Percentiles rank a stretch among this genome's conserved stretches.
These are phyloP conservation scores for Hysterium pulicare DNA, from an alignment of 2,329 filamentous ascomycete genomes.

Conservation along the genomic window DNA sequence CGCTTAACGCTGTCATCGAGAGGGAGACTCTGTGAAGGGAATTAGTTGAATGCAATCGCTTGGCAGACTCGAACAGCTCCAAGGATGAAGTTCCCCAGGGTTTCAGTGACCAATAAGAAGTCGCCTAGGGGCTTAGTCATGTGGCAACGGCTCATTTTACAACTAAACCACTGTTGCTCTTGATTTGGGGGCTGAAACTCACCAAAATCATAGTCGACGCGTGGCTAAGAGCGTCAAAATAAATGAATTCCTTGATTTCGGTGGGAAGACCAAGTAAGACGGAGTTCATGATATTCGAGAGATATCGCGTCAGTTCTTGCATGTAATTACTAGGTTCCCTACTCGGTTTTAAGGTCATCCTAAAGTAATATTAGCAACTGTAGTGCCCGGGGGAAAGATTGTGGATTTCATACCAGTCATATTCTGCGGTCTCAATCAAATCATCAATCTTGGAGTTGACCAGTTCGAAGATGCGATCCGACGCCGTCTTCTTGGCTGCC, in stretches of 20 bases:
- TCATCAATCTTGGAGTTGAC: constrained; percentile 99
- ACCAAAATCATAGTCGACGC: constrained; percentile 82
- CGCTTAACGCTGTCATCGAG: constrained; percentile 74
- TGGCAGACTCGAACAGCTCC: too few relatives aligned
- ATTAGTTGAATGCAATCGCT: constrained; percentile 6
- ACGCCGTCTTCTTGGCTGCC: constrained; percentile 89
- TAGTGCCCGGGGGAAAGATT: background rate
- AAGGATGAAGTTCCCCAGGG: too few relatives aligned
- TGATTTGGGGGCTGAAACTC: too few relatives aligned
- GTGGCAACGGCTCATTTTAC: too few relatives aligned
- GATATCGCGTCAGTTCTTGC: constrained; percentile 86
- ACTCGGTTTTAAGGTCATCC: constrained; percentile 59
- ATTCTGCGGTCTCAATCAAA: constrained; percentile 93
- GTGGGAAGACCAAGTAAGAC: constrained; percentile 89
- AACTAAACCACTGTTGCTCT: too few relatives aligned
- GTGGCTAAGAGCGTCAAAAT: constrained; percentile 92
- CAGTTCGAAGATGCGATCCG: constrained; percentile 96
- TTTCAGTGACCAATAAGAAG: too few relatives aligned
- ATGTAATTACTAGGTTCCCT: constrained; percentile 87
- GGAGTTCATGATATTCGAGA: constrained; percentile 94
- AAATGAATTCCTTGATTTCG: constrained; percentile 96
- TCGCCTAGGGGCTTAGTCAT: too few relatives aligned
- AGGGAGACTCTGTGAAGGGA: constrained; percentile 60
- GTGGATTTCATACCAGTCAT: constrained; percentile 68
- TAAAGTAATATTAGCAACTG: constrained; percentile 10